Base-by-base conservation (phyloP, 352 stramenopile genomes). In the Albugo candida region DNA sequence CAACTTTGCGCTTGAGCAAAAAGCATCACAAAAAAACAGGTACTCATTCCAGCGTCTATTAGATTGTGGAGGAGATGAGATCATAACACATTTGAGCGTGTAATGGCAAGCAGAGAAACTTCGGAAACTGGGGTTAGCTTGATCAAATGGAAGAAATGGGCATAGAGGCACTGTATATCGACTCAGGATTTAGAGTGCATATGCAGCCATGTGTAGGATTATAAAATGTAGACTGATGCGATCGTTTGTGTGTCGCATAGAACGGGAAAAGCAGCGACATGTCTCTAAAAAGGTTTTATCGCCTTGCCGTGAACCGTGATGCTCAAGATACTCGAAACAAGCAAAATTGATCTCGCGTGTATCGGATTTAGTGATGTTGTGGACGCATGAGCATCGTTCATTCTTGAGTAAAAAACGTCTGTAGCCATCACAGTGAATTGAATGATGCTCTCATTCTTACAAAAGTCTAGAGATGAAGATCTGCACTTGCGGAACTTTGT, bases 181-280 rank as follows among this genome's bases (percentile, higher is more conserved):
- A 36, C 60, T 93, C 1, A 88, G 72, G 36, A 71, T 85, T 50
- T 83, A 87, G 39, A 79, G 92, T 44, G 36, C n/a, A 55, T 80
- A 1, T 92, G 81, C 79, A 52, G 92, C 1, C 45, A 81, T 11
- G 51, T 86, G 4, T 48, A 92, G 18, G 72, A 58, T 21, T n/a
- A n/a, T n/a, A 51, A 80, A 2, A 52, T 83, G 19, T 59, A 64
- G n/a, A 51, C 86, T 0, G 55, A 79, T 19, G 52, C 65, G 11
- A 65, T n/a, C n/a, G n/a, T n/a, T n/a, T n/a, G 56, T n/a, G 71
- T 86, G 10, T 76, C 79, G 51, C 66, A 87, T 34, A 70, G 83
- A 16, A 70, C n/a, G 81, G 13, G 71, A 87, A 48, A 68, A 81
- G 24, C 57, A 76, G 43, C 70, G 69, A 19, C 52, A 56, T 5